Percentiles rank a stretch among this genome's conserved stretches.
These are phyloP conservation scores for Yueomyces sp. DNA, from an alignment of 1,139 yeast genomes.

Conservation along the genomic window DNA sequence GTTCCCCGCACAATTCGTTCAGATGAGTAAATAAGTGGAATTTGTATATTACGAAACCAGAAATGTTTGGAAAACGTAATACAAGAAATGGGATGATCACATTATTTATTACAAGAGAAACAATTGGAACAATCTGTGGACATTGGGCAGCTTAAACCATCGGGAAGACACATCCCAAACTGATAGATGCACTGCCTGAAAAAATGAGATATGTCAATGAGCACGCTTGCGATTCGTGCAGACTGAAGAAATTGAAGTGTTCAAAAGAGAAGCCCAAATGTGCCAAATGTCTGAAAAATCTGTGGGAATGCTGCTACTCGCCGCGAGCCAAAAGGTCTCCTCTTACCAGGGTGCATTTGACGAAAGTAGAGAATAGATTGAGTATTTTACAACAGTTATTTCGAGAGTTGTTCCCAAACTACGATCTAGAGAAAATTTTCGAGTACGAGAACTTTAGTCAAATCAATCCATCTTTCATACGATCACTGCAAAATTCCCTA, in stretches of 20 bases:
- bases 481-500: background rate
- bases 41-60: no score
- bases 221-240: slow-evolving; percentile 35
- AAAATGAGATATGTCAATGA: slow-evolving; percentile 2
- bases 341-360: slow-evolving; percentile 66
- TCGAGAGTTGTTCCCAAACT: slow-evolving; percentile 30
- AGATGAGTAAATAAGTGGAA: no score
- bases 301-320: slow-evolving; percentile 65
- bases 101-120: no score
- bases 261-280: slow-evolving; percentile 69
- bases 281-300: slow-evolving; percentile 58
- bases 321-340: slow-evolving; percentile 75
- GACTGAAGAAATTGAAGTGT: slow-evolving; percentile 38
- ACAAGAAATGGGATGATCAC: no score
- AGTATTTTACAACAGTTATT: slow-evolving; percentile 43
- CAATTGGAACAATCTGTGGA: no score
- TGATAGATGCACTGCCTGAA: background rate
- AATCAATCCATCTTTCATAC: slow-evolving; percentile 2
- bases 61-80: no score
- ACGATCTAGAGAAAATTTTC: slow-evolving; percentile 30
- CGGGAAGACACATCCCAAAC: no score
- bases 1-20: no score
- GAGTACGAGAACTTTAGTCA: slow-evolving; percentile 4
- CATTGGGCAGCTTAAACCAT: no score
- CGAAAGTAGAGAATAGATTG: slow-evolving; percentile 60